These are phyloP conservation scores for Neurospora sublineolata DNA, from an alignment of 495 filamentous ascomycete genomes.

Conservation along the genomic window DNA sequence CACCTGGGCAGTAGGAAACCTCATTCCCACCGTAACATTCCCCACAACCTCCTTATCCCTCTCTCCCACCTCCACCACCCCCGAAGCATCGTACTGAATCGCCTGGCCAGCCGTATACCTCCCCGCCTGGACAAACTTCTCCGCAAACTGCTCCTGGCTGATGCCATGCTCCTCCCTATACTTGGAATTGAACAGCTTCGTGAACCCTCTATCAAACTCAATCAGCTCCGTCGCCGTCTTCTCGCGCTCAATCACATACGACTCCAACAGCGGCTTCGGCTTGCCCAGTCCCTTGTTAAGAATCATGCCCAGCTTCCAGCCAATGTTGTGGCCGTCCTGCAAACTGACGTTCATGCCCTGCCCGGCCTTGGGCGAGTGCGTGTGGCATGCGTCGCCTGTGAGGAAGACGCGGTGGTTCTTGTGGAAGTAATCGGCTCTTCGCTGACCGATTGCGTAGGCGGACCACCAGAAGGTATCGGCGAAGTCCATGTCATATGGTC, in stretches of 20 bases:
- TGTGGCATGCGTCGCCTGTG: conserved; percentile 61
- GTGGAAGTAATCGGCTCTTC: conserved; percentile 45
- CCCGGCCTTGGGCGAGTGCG: conserved; percentile 60
- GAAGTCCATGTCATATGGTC: conserved; percentile 34
- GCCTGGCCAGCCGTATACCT: conserved; percentile 56
- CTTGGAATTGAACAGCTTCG: conserved; percentile 44
- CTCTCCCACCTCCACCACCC: conserved; percentile 28
- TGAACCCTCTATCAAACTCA: conserved; percentile 59
- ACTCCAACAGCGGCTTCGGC: conserved; percentile 44
- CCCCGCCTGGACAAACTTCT: conserved; percentile 48
- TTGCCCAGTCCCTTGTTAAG: conserved; percentile 44
- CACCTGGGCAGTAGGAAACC: conserved; percentile 46
- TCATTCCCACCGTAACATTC: conserved; percentile 42
- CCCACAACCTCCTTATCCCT: conserved; percentile 23
- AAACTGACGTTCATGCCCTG: conserved; percentile 63
- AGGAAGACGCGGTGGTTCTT: conserved; percentile 49
- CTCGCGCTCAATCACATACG: conserved; percentile 59
- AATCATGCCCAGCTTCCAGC: conserved; percentile 66
- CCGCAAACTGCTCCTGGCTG: conserved; percentile 37
- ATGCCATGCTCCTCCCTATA: conserved; percentile 24
- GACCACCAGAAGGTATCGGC: conserved; percentile 49
- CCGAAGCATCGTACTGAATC: conserved; percentile 43
- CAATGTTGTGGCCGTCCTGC: conserved; percentile 51
- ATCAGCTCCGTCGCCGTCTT: conserved; percentile 61
- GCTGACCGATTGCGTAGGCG: conserved; percentile 52